phyloP scores from a whole-genome alignment of 83 land plant species.

The Picea engelmannii region DNA sequence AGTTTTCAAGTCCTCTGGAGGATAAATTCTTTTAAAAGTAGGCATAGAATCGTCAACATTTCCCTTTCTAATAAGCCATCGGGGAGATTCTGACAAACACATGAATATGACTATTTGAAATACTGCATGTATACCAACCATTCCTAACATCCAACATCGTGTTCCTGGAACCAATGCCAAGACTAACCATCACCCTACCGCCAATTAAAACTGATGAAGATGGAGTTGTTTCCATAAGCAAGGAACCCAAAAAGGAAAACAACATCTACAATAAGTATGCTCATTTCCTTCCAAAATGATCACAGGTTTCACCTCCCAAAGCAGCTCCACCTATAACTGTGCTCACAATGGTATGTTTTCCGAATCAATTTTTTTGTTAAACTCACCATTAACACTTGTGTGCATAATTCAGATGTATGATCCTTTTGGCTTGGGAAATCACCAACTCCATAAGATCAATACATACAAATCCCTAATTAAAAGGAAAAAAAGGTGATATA shows the following conservation, averaged over 20 bases:
- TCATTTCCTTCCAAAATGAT: neutral
- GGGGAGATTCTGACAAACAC: too few species aligned
- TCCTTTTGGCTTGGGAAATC: too few species aligned
- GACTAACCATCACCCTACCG: constrained; percentile 72
- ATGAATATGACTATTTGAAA: too few species aligned
- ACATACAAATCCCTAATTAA: too few species aligned
- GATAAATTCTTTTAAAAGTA: constrained; percentile 54
- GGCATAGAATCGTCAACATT: constrained; percentile 42
- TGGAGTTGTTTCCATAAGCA: constrained; percentile 72
- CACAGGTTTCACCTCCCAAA: constrained; percentile 68
- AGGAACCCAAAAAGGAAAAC: constrained; percentile 72
- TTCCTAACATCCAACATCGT: constrained; percentile 48
- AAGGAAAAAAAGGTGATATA: too few species aligned
- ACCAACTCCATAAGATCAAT: too few species aligned
- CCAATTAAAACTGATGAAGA: constrained; percentile 63
- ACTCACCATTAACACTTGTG: too few species aligned
- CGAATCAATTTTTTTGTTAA: too few species aligned
- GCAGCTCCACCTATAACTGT: constrained; percentile 88
- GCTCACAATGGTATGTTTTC: constrained; percentile 79
- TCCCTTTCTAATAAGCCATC: neutral
- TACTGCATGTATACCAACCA: too few species aligned
- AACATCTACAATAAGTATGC: constrained; percentile 60
- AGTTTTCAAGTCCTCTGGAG: constrained; percentile 22
- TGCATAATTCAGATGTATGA: too few species aligned
- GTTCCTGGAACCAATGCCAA: constrained; percentile 92